phyloP scores from a whole-genome alignment of 2,329 filamentous ascomycete species.

The Pyrenochaeta sp. region DNA sequence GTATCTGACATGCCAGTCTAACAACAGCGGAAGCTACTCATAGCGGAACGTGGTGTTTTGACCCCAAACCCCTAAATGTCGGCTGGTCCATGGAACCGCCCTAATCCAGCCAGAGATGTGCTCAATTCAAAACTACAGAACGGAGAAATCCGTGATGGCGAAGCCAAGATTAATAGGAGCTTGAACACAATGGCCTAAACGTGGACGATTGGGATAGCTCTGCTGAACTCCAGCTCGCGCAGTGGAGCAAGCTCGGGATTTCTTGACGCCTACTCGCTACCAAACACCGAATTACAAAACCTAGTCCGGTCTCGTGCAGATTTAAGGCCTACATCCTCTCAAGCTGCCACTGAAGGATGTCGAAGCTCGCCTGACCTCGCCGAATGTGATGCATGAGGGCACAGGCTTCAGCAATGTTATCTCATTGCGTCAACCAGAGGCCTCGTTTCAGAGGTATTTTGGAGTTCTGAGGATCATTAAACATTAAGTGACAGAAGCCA shows the following conservation, averaged over 20 bases:
- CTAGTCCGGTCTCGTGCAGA: background rate
- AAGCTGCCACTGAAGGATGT: background rate
- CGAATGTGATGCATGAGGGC: background rate
- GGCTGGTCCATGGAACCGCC: background rate
- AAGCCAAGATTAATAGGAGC: background rate
- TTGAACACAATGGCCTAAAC: background rate
- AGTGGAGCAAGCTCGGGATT: background rate
- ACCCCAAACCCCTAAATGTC: background rate
- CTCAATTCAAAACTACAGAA: background rate
- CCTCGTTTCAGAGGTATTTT: background rate
- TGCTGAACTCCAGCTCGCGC: background rate
- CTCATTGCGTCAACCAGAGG: background rate
- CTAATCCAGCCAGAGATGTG: background rate
- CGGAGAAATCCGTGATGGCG: background rate
- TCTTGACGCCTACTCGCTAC: slow-evolving; percentile 6
- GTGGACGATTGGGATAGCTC: background rate
- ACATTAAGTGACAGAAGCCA: slow-evolving; percentile 14
- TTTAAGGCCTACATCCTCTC: background rate
- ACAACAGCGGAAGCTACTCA: background rate
- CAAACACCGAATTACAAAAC: slow-evolving; percentile 1
- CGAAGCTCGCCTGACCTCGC: background rate
- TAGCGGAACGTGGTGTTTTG: background rate
- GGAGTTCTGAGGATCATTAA: slow-evolving; percentile 7
- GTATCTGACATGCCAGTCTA: background rate
- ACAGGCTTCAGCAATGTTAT: background rate